phyloP scores from a whole-genome alignment of 768 basidiomycete species.

The Exsudoporus frostii region DNA sequence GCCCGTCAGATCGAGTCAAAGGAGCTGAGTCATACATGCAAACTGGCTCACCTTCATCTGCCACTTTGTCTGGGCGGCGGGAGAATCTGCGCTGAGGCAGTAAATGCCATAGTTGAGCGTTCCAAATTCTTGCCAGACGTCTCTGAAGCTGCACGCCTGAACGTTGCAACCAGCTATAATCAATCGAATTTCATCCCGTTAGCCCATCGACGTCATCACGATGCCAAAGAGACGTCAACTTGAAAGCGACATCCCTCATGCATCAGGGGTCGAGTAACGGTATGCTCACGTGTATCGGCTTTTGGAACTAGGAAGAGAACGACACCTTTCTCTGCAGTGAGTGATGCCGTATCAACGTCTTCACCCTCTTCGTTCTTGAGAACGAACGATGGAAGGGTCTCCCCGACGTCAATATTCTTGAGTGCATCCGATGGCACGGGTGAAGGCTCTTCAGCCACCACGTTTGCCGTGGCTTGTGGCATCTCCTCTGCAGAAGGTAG shows the following conservation, averaged over 20 bases:
- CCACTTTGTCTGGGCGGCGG: slow-evolving; percentile 77
- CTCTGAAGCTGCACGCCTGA: slow-evolving; percentile 91
- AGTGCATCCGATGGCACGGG: background rate
- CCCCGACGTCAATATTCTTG: slow-evolving; percentile 62
- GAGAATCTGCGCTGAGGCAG: slow-evolving; percentile 78
- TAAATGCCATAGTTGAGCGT: slow-evolving; percentile 66
- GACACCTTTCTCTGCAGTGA: slow-evolving; percentile 69
- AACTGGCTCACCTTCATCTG: slow-evolving; percentile 65
- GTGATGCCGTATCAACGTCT: slow-evolving; percentile 63
- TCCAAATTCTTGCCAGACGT: slow-evolving; percentile 74
- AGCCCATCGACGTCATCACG: background rate
- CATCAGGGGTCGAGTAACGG: background rate
- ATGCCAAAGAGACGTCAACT: background rate
- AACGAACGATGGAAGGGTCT: slow-evolving; percentile 64
- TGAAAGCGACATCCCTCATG: background rate
- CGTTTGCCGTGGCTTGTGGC: background rate
- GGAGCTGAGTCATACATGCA: too few species aligned
- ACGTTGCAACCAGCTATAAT: slow-evolving; percentile 79
- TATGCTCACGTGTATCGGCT: slow-evolving; percentile 73
- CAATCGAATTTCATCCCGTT: background rate
- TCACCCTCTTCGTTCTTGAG: slow-evolving; percentile 85
- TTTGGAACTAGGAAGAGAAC: slow-evolving; percentile 83
- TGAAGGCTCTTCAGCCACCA: slow-evolving; percentile 4
- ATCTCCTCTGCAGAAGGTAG: slow-evolving; percentile 14
- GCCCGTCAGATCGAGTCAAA: slow-evolving; percentile 2